These are phyloP conservation scores for Teratosphaeria viscida DNA, from an alignment of 2,329 filamentous ascomycete species.

Conservation along the genomic window DNA sequence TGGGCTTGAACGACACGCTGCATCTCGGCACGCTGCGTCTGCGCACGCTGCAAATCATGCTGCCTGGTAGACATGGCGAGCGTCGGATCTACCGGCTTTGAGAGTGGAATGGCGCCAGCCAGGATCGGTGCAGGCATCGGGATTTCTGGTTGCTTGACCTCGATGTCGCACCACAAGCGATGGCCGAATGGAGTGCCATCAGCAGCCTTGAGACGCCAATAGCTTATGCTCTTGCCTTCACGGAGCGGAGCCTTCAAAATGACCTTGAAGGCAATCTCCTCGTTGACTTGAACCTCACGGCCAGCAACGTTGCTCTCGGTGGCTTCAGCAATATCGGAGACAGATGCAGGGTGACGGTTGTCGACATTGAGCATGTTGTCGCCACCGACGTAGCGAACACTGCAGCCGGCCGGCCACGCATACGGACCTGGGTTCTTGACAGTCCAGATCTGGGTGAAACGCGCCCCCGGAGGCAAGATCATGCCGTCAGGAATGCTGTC, in stretches of 20 bases:
- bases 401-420: conserved; percentile 80
- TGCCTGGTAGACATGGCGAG: background rate
- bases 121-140: background rate
- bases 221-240: conserved; percentile 74
- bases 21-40: background rate
- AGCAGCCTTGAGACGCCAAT: conserved; percentile 84
- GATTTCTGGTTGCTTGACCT: conserved; percentile 38
- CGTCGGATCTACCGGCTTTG: background rate
- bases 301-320: conserved; percentile 73
- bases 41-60: background rate
- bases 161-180: conserved; percentile 88
- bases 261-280: conserved; percentile 72
- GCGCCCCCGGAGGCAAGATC: conserved; percentile 54
- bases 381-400: conserved; percentile 82
- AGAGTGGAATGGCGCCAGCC: background rate
- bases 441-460: conserved; percentile 86
- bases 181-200: conserved; percentile 80
- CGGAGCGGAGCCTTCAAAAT: conserved; percentile 70
- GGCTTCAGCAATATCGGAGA: conserved; percentile 64
- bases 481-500: conserved; percentile 76
- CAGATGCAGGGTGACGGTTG: conserved; percentile 65
- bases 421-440: conserved; percentile 71
- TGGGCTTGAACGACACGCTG: conserved; percentile 1
- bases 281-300: conserved; percentile 57
- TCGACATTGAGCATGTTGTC: conserved; percentile 95